Evolutionary conservation across 768 basidiomycete species (phyloP), one percentile per base, ranked within the genome.

Genomic region (Lenzites betulinus): DNA sequence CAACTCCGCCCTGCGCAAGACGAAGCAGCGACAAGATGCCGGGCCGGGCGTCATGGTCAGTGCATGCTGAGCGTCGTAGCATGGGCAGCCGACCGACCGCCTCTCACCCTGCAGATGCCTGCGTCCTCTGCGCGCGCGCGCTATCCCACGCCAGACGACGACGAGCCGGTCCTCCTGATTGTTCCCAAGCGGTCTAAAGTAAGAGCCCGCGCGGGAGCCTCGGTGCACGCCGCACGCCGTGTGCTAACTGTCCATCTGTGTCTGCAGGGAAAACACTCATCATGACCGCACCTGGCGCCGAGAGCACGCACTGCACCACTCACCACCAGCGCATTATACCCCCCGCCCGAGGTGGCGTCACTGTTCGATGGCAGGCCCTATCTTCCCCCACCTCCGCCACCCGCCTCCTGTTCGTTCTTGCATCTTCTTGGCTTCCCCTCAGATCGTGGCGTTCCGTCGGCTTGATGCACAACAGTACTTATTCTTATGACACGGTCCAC

Each of bases 1-100:
- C 39, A 65, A 69, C 55, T 54, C 64, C 23, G 70, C 66, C 18
- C 64, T 71, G 36, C 64, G 63, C 60, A 60, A 60, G 41, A 66
- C 70, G 30, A 59, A 62, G 51, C 70, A 69, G 49, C 63, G 68
- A 50, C 64, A 66, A 49, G 60, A 59, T 25, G 66, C 56, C 20
- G 43, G 50, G 30, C 55, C 60, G 35, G 49, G 43, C n/a, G n/a
- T 52, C 26, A 49, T 43, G 64, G 64, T 65, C 52, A 55, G 64
- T 65, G 38, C 22, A 15, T 51, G 46, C 25, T 35, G 9, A 39
- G 35, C 48, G 18, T 41, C 46, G 47, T 51, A 43, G 53, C 55
- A 47, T 46, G 46, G 41, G 44, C 38, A 30, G 25, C 48, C 23
- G 30, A 58, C 54, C 48, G 41, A 64, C 44, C 38, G 13, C 42